Evolutionary conservation across 148 eudicot genomes (phyloP), one percentile per base, ranked within the genome.

Genomic region (Cornus florida): DNA sequence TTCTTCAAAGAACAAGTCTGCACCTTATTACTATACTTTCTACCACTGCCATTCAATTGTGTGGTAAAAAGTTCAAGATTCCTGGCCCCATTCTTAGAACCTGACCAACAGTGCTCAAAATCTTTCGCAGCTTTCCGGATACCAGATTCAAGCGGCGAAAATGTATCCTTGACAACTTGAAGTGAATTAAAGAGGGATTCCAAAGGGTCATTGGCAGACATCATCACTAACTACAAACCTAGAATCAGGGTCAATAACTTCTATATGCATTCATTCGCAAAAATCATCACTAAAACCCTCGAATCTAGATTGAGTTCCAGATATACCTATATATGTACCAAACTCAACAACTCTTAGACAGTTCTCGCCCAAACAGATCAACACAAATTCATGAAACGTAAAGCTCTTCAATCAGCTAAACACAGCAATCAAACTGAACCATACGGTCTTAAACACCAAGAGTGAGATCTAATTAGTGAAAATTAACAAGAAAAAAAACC

Each of bases 71-170:
- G 48, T 59, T 78, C 88, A 78, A 66, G 75, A 69, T 82, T 71
- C 59, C 75, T 62, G 74, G 39, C 48, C 53, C 77, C 81, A 71
- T 68, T 86, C 75, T 89, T 93, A n/a, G 73, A 70, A 77, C 80
- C 83, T 24, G 89, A 87, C 92, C 91, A 91, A 48, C 87, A 82
- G 83, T 82, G 88, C 84, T 96, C 98, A 6, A 96, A 84, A 83
- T 93, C 97, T 77, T 92, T 92, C 0, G 92, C 87, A 0, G 88
- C 99, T 75, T 93, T 96, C 82, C 72, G 84, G 10, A 95, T 69
- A 81, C 94, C 85, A 72, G 84, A 83, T 77, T 93, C 98, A 19
- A 96, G 23, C 3, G 99, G 99, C 67, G 83, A 86, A 89, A 96
- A 86, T 10, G 83, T 93, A 77, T 84, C 87, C 76, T 88, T 91